Conservation (phyloP, 1,139 yeast genomes). For the Candida glucosophila region DNA sequence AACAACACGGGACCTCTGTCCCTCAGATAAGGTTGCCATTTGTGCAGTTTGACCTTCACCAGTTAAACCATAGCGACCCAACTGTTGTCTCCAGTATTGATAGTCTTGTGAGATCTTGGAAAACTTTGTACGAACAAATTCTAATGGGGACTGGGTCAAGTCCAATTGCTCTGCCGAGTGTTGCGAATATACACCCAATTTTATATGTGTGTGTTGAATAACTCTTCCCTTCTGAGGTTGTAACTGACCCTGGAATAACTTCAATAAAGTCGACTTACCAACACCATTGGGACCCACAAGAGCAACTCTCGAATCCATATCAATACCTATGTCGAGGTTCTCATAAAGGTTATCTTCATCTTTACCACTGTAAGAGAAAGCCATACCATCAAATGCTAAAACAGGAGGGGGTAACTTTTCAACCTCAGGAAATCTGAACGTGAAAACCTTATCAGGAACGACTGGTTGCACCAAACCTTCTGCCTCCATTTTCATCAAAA, state of each 20-base stretch:
- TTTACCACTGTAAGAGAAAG: slow-evolving; percentile 86
- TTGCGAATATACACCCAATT: slow-evolving; percentile 97
- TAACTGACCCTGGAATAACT: slow-evolving; percentile 92
- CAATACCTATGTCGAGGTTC: slow-evolving; percentile 92
- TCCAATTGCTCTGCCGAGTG: slow-evolving; percentile 98
- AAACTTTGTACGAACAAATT: slow-evolving; percentile 93
- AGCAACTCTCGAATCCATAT: slow-evolving; percentile 98
- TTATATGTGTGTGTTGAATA: slow-evolving; percentile 93
- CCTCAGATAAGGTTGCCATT: slow-evolving; percentile 98
- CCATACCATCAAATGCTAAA: slow-evolving; percentile 88
- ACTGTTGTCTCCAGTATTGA: slow-evolving; percentile 98
- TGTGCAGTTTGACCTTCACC: slow-evolving; percentile 98
- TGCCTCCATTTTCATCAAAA: slow-evolving; percentile 99
- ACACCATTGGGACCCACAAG: slow-evolving; percentile 99
- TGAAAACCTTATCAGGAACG: slow-evolving; percentile 84
- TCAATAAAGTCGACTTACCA: slow-evolving; percentile 93
- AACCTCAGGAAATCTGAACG: slow-evolving; percentile 90
- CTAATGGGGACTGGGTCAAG: slow-evolving; percentile 87
- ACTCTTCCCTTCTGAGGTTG: slow-evolving; percentile 90
- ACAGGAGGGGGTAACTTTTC: slow-evolving; percentile 99
- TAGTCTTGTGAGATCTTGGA: slow-evolving; percentile 86
- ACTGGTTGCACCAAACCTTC: slow-evolving; percentile 96
- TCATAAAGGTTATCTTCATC: slow-evolving; percentile 84
- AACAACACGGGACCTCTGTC: slow-evolving; percentile 98
- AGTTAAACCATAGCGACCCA: slow-evolving; percentile 96